Percentiles rank a stretch among this genome's conserved stretches.
Evolutionary conservation across 2,329 filamentous ascomycete species (phyloP).

Genomic region (Xylaria sp.): DNA sequence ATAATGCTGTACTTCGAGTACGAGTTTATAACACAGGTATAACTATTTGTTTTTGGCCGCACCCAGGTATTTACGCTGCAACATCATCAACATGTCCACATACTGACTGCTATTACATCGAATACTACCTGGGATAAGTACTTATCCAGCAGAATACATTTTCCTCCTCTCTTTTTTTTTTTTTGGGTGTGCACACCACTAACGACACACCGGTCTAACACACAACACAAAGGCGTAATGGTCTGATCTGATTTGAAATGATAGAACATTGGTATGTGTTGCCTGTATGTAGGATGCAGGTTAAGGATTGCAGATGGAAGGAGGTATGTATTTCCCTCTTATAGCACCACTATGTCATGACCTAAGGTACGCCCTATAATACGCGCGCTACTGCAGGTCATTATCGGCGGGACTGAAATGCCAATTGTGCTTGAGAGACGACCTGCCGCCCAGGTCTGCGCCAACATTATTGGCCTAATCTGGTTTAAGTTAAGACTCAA

Average conservation of each 20-base stretch:
- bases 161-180: background rate
- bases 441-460: constrained; percentile 7
- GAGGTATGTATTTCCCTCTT: constrained; percentile 2
- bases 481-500: constrained; percentile 31
- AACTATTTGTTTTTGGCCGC: constrained; percentile 3
- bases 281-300: constrained; percentile 4
- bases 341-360: constrained; percentile 11
- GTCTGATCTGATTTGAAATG: constrained; percentile 3
- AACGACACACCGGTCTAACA: background rate
- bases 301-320: background rate
- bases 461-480: constrained; percentile 19
- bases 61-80: constrained; percentile 11
- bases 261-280: background rate
- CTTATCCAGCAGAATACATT: background rate
- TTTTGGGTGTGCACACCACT: background rate
- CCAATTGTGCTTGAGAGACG: constrained; percentile 4
- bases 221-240: background rate
- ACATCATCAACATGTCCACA: constrained; percentile 15
- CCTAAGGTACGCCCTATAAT: constrained; percentile 3
- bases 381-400: constrained; percentile 40
- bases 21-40: background rate
- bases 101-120: constrained; percentile 1
- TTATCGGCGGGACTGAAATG: constrained; percentile 26
- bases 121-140: constrained; percentile 4
- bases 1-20: background rate